These are phyloP conservation scores for Aspergillus niger DNA, from an alignment of 2,329 filamentous ascomycete species.

Conservation along the genomic window DNA sequence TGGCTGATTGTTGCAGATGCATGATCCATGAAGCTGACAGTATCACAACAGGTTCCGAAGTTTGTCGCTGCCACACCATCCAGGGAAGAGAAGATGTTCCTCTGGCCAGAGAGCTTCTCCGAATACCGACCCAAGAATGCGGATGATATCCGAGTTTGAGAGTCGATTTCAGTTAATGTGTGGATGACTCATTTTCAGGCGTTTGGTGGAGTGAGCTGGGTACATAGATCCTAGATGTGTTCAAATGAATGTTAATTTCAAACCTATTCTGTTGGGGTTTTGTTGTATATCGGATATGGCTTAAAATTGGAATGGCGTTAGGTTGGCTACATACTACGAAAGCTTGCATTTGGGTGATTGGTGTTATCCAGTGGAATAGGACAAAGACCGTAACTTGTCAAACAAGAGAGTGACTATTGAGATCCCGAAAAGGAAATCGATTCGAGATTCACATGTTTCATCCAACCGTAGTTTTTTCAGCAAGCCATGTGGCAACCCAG, in stretches of 20 bases:
- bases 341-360: too few relatives aligned
- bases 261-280: too few relatives aligned
- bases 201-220: neutral
- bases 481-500: neutral
- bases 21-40: slow-evolving; percentile 20
- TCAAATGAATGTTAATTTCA: neutral
- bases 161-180: neutral
- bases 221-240: neutral
- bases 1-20: slow-evolving; percentile 17
- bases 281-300: too few relatives aligned
- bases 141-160: slow-evolving; percentile 13
- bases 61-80: slow-evolving; percentile 55
- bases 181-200: neutral
- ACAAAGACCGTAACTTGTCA: too few relatives aligned
- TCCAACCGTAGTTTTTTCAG: too few relatives aligned
- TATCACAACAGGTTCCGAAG: slow-evolving; percentile 42
- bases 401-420: too few relatives aligned
- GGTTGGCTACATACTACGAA: too few relatives aligned
- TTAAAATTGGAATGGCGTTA: neutral
- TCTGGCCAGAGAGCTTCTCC: slow-evolving; percentile 63
- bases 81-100: slow-evolving; percentile 62
- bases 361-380: too few relatives aligned
- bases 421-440: too few relatives aligned
- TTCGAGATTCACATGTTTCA: too few relatives aligned
- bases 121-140: slow-evolving; percentile 42